A percentile compares a stretch with the other conserved stretches of the same genome.
Evolutionary conservation across 768 basidiomycete species (phyloP).

Genomic region (Panellus pusillus): DNA sequence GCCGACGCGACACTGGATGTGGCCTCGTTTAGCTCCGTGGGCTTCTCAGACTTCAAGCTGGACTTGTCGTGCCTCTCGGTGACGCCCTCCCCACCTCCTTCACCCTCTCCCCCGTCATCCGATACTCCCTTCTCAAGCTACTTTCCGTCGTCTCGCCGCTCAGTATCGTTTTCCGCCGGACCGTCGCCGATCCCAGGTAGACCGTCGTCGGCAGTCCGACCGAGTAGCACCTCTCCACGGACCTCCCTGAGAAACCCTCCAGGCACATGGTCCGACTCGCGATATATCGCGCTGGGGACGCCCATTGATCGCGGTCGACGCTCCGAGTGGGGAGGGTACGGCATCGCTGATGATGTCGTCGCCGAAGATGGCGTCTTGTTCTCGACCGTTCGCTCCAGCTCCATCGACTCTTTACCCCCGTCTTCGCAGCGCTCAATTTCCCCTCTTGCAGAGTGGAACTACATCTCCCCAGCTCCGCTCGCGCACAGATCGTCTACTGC

Average conservation of each 20-base stretch:
- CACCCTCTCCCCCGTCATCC: constrained; percentile 27
- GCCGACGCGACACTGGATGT: constrained; percentile 12
- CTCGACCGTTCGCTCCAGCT: constrained; percentile 36
- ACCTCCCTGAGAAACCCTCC: constrained; percentile 1
- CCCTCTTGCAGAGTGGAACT: constrained; percentile 39
- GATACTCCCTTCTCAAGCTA: constrained; percentile 13
- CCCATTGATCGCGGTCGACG: constrained; percentile 45
- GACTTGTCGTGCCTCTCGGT: constrained; percentile 47
- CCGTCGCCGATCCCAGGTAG: constrained; percentile 26
- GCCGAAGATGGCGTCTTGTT: constrained; percentile 47
- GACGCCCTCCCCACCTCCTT: constrained; percentile 40
- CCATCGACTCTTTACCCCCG: constrained; percentile 37
- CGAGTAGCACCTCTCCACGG: constrained; percentile 18
- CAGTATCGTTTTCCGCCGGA: constrained; percentile 37
- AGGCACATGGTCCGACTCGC: constrained; percentile 45
- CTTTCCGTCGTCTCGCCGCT: constrained; percentile 31
- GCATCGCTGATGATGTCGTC: constrained; percentile 26
- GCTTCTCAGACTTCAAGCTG: constrained; percentile 47
- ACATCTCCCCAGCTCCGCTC: constrained; percentile 29
- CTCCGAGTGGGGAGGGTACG: constrained; percentile 45
- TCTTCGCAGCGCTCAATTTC: constrained; percentile 35
- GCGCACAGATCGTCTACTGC: neutral
- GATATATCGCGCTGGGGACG: constrained; percentile 49
- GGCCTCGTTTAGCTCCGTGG: constrained; percentile 26
- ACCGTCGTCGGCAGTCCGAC: constrained; percentile 26